A percentile compares a stretch with the other conserved stretches of the same genome.
These are phyloP conservation scores for Eragrostis curvula DNA, from an alignment of 176 grass and related monocot genomes.

Conservation along the genomic window DNA sequence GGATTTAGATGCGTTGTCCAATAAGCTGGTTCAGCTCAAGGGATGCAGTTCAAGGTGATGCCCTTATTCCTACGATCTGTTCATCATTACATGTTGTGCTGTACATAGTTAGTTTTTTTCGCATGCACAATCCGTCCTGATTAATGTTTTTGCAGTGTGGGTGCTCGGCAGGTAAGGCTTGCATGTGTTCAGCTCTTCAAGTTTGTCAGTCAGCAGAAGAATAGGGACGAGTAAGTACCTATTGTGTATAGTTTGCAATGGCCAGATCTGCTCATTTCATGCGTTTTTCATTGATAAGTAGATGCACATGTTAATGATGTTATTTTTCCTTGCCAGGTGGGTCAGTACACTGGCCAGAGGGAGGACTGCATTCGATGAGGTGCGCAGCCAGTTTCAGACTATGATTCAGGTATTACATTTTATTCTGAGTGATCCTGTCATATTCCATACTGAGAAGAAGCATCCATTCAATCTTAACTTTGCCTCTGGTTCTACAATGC, in stretches of 20 bases:
- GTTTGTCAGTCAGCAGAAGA: conserved; percentile 45
- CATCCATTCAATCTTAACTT: conserved; percentile 1
- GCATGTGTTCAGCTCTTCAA: conserved; percentile 56
- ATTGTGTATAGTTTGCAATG: neutral
- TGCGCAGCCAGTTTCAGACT: conserved; percentile 49
- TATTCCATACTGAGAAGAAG: neutral
- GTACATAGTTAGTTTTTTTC: neutral
- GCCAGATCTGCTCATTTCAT: neutral
- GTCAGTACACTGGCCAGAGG: conserved; percentile 36
- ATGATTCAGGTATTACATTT: conserved; percentile 69
- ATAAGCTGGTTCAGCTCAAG: conserved; percentile 71
- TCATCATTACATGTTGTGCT: neutral
- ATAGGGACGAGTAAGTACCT: conserved; percentile 58
- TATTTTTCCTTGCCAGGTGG: conserved; percentile 52
- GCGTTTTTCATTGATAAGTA: neutral
- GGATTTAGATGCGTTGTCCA: conserved; percentile 66
- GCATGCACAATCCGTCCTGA: conserved; percentile 14
- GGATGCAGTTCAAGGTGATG: conserved; percentile 69
- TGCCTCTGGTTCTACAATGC: conserved; percentile 37
- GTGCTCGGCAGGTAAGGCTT: conserved; percentile 61
- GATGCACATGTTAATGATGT: neutral
- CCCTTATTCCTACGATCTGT: neutral
- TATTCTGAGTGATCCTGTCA: neutral
- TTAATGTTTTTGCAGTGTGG: conserved; percentile 63
- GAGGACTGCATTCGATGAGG: conserved; percentile 53